A percentile compares a stretch with the other conserved stretches of the same genome.
phyloP scores from a whole-genome alignment of 2,329 filamentous ascomycete genomes.

The Aspergillus japonicus region DNA sequence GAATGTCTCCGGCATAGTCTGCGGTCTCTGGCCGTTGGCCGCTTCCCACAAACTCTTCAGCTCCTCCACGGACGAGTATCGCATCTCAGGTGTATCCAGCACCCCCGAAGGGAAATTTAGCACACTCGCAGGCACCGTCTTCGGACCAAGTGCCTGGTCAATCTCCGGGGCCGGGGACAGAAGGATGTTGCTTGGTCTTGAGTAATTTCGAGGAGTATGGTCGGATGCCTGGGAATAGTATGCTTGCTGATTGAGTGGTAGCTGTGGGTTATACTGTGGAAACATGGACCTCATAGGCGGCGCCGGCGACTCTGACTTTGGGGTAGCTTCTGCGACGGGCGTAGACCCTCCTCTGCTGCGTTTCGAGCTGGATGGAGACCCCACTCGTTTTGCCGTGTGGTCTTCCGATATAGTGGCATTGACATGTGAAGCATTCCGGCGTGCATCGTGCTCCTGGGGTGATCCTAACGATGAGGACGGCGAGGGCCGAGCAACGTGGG shows the following conservation, averaged over 20 bases:
- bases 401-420: conserved; percentile 4
- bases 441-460: conserved; percentile 15
- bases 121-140: conserved; percentile 45
- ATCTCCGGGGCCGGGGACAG: conserved; percentile 35
- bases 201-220: conserved; percentile 16
- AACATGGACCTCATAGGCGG: conserved; percentile 48
- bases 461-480: conserved; percentile 16
- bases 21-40: conserved; percentile 44
- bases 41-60: conserved; percentile 46
- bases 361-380: conserved; percentile 7
- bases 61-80: conserved; percentile 42
- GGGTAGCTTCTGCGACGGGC: conserved; percentile 15
- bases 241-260: conserved; percentile 37
- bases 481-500: conserved; percentile 19
- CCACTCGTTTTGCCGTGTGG: neutral
- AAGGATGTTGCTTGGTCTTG: conserved; percentile 30
- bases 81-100: conserved; percentile 33
- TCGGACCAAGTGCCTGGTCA: conserved; percentile 37
- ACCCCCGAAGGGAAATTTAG: conserved; percentile 41
- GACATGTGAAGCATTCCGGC: conserved; percentile 15
- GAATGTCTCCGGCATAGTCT: conserved; percentile 34
- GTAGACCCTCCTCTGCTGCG: conserved; percentile 14
- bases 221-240: conserved; percentile 33
- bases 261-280: conserved; percentile 43
- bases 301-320: conserved; percentile 30